These are phyloP conservation scores for Boletellus sp. DNA, from an alignment of 768 basidiomycete species.

Conservation along the genomic window DNA sequence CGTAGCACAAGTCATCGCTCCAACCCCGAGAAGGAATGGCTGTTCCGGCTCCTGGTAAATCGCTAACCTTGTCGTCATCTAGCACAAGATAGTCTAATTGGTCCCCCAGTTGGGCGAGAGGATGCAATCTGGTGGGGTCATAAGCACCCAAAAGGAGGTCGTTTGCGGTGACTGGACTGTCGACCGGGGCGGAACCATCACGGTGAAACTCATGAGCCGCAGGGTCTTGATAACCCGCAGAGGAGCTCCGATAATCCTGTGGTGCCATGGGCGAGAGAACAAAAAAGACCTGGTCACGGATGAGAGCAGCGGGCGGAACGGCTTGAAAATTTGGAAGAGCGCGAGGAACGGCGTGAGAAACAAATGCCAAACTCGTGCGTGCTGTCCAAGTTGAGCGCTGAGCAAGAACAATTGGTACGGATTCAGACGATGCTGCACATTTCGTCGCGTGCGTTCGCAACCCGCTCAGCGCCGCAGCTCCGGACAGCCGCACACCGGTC, in stretches of 20 bases:
- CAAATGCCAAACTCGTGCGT: slow-evolving; percentile 4
- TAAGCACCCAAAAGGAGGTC: slow-evolving; percentile 85
- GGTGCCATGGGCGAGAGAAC: slow-evolving; percentile 28
- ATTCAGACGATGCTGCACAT: slow-evolving; percentile 13
- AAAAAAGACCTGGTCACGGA: slow-evolving; percentile 15
- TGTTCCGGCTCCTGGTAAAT: slow-evolving; percentile 84
- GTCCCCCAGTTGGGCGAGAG: slow-evolving; percentile 87
- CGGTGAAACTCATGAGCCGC: slow-evolving; percentile 45
- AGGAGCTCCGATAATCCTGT: slow-evolving; percentile 18
- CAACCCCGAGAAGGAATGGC: slow-evolving; percentile 95
- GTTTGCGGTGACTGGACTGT: slow-evolving; percentile 71
- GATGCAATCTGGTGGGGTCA: slow-evolving; percentile 91
- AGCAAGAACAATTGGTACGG: slow-evolving; percentile 29
- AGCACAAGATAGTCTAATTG: slow-evolving; percentile 93
- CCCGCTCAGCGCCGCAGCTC: slow-evolving; percentile 23
- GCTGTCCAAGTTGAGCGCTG: slow-evolving; percentile 11
- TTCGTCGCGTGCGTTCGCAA: slow-evolving; percentile 23
- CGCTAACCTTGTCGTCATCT: slow-evolving; percentile 93
- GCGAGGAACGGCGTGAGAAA: slow-evolving; percentile 23
- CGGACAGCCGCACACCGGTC: slow-evolving; percentile 16
- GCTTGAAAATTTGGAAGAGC: slow-evolving; percentile 30
- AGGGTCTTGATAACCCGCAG: slow-evolving; percentile 44
- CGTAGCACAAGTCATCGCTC: slow-evolving; percentile 99
- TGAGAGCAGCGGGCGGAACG: slow-evolving; percentile 16
- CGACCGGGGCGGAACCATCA: slow-evolving; percentile 37